A percentile compares a stretch with the other conserved stretches of the same genome.
phyloP scores from a whole-genome alignment of 2,329 filamentous ascomycete genomes.

The Stagonosporopsis tanaceti region DNA sequence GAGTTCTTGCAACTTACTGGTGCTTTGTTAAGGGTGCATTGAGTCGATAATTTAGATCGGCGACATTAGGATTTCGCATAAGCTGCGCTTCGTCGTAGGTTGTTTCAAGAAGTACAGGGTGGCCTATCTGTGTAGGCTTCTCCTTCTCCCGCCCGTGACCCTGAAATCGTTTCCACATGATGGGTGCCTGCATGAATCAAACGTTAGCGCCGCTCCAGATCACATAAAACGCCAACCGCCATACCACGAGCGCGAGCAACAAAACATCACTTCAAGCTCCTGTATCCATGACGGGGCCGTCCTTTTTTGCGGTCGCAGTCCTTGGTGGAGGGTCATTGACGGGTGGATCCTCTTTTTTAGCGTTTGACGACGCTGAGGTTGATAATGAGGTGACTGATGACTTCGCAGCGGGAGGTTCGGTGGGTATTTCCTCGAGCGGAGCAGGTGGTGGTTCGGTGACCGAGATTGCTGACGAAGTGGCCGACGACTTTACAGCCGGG shows the following conservation, averaged over 20 bases:
- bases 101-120: conserved; percentile 56
- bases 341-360: conserved; percentile 3
- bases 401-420: background rate
- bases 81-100: conserved; percentile 57
- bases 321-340: background rate
- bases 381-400: conserved; percentile 3
- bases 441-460: background rate
- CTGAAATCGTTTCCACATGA: conserved; percentile 64
- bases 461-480: conserved; percentile 10
- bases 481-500: conserved; percentile 1
- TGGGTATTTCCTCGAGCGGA: background rate
- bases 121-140: conserved; percentile 50
- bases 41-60: conserved; percentile 37
- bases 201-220: conserved; percentile 32
- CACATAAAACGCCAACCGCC: conserved; percentile 14
- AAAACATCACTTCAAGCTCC: conserved; percentile 3
- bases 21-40: conserved; percentile 32
- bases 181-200: conserved; percentile 36
- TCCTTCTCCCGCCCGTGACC: conserved; percentile 54
- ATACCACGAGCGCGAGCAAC: conserved; percentile 12
- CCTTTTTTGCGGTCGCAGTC: conserved; percentile 4
- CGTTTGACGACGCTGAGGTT: conserved; percentile 15
- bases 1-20: conserved; percentile 32
- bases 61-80: conserved; percentile 43
- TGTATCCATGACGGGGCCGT: conserved; percentile 14